Percentiles rank a stretch among this genome's conserved stretches.
Evolutionary conservation across 495 filamentous ascomycete genomes (phyloP).

Genomic region (Annulohypoxylon moriforme): DNA sequence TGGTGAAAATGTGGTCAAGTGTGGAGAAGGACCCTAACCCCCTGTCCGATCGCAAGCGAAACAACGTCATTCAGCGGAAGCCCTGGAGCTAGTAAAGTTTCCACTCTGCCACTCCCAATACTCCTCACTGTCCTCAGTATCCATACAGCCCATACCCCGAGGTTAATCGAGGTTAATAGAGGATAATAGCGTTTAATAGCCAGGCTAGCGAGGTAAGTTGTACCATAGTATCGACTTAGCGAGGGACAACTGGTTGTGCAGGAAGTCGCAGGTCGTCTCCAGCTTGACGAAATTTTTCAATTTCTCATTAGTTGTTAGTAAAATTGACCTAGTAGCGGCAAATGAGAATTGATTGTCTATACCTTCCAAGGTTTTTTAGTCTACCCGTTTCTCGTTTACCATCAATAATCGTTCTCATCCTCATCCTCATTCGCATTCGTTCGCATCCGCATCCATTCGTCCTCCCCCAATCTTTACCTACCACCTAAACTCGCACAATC

Average conservation of each 20-base stretch:
- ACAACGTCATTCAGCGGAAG: slow-evolving; percentile 39
- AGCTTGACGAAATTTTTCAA: not conserved
- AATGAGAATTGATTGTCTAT: not conserved
- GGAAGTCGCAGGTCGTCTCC: slow-evolving; percentile 5
- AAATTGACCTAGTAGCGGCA: slow-evolving; percentile 1
- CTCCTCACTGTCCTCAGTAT: not conserved
- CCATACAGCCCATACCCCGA: not conserved
- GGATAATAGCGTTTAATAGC: slow-evolving; percentile 6
- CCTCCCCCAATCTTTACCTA: not conserved
- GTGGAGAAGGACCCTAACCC: slow-evolving; percentile 20
- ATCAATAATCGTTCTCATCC: not conserved
- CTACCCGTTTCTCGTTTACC: not conserved
- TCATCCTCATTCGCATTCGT: not conserved
- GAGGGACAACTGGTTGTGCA: slow-evolving; percentile 23
- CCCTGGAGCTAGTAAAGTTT: not conserved
- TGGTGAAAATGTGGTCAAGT: slow-evolving; percentile 16
- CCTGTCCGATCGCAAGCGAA: slow-evolving; percentile 20
- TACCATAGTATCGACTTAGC: slow-evolving; percentile 16
- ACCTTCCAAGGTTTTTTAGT: not conserved
- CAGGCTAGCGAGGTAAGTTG: slow-evolving; percentile 14
- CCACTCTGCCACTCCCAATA: too few relatives aligned
- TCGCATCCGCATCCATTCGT: slow-evolving; percentile 6
- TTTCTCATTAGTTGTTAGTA: not conserved
- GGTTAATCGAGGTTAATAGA: not conserved
- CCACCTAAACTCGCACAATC: slow-evolving; percentile 3